Evolutionary conservation across 805 yeast species (phyloP).

Genomic region (Metschnikowia henanensis): DNA sequence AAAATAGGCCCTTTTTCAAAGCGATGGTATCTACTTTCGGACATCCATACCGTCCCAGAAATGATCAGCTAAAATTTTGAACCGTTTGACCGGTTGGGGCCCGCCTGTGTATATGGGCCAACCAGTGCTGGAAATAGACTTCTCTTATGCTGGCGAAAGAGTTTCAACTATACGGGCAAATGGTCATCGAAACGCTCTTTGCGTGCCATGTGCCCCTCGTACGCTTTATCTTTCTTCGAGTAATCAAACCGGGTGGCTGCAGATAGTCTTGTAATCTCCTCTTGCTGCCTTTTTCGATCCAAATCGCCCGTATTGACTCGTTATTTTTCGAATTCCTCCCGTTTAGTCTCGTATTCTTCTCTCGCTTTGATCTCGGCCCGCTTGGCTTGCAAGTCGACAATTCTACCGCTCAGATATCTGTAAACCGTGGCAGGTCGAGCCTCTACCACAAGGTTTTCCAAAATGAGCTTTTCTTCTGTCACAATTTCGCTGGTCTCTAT

Average conservation of each 20-base stretch:
- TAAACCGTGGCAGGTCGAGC: conserved; percentile 36
- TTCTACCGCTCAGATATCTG: conserved; percentile 39
- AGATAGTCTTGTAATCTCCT: conserved; percentile 15
- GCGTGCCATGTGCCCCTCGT: conserved; percentile 31
- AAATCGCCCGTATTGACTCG: conserved; percentile 15
- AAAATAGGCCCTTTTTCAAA: no score
- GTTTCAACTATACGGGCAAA: no score
- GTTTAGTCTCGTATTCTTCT: conserved; percentile 5
- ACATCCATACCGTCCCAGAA: conserved; percentile 94
- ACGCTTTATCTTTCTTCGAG: conserved; percentile 37
- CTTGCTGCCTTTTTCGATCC: conserved; percentile 15
- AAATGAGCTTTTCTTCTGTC: conserved; percentile 1
- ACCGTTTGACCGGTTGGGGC: conserved; percentile 65
- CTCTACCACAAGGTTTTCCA: neutral
- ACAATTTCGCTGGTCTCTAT: conserved; percentile 31
- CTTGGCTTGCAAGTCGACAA: conserved; percentile 24
- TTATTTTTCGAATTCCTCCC: conserved; percentile 13
- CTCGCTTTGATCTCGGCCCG: conserved; percentile 15
- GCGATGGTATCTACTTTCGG: no score
- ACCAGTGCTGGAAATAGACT: conserved; percentile 35
- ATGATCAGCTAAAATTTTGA: conserved; percentile 72
- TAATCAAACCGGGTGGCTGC: conserved; percentile 32
- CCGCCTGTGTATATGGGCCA: conserved; percentile 54
- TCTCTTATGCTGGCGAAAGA: conserved; percentile 16
- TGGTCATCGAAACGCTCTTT: conserved; percentile 63